Percentiles rank a stretch among this genome's conserved stretches.
phyloP scores from a whole-genome alignment of 306 rosid species.

The Lathyrus aphaca region DNA sequence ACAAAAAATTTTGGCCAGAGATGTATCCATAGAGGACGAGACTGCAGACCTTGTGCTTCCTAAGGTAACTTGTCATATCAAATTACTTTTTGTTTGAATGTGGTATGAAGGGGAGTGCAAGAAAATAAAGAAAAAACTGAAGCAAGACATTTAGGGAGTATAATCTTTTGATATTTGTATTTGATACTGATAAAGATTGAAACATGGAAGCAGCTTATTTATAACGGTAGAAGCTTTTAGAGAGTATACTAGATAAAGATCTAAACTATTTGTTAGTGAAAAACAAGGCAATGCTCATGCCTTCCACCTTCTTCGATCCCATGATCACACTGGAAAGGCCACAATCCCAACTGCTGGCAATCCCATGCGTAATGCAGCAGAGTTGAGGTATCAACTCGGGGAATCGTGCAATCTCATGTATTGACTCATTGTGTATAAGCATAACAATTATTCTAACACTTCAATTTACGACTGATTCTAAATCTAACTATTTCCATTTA shows the following conservation, averaged over 20 bases:
- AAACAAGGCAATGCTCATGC: too few species aligned
- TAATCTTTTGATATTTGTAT: neutral
- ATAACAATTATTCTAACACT: neutral
- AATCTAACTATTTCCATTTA: neutral
- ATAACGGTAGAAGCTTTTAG: too few species aligned
- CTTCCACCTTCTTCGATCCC: too few species aligned
- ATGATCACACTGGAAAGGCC: too few species aligned
- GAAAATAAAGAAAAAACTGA: neutral
- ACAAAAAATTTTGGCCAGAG: constrained; percentile 60
- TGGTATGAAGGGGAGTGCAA: neutral
- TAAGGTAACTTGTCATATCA: constrained; percentile 54
- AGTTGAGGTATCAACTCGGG: too few species aligned
- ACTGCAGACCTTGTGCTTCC: constrained; percentile 77
- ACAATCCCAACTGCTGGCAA: too few species aligned
- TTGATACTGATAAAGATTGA: neutral
- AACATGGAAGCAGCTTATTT: neutral
- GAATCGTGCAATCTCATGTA: too few species aligned
- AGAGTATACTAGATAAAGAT: too few species aligned
- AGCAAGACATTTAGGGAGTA: neutral
- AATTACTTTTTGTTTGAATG: constrained; percentile 20
- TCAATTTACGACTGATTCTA: neutral
- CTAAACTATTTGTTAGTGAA: too few species aligned
- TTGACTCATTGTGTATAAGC: neutral
- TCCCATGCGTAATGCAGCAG: too few species aligned
- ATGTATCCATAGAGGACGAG: constrained; percentile 74